Evolutionary conservation across 129 eudicot species (phyloP).

Genomic region (Flaveria brownii): DNA sequence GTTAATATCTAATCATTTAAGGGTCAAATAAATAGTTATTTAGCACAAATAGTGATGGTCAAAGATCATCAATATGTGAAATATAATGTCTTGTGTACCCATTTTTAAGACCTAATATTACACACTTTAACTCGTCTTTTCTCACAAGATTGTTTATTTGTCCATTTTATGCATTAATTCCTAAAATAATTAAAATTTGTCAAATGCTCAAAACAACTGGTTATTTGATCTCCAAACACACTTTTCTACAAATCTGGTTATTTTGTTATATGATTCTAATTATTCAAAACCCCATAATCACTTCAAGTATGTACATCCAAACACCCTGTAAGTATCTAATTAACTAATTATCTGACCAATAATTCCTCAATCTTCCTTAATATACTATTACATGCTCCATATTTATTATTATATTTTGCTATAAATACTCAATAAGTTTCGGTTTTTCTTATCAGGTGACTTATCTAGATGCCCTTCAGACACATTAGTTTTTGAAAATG

Average conservation of each 20-base stretch:
- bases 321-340: neutral
- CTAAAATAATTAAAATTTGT: neutral
- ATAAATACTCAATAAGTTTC: neutral
- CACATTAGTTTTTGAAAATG: conserved; percentile 69
- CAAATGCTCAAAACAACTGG: neutral
- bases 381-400: too few relatives aligned
- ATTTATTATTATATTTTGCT: neutral
- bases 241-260: neutral
- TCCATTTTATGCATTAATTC: neutral
- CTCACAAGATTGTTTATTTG: neutral
- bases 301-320: neutral
- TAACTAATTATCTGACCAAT: neutral
- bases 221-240: neutral
- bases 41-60: neutral
- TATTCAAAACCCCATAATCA: neutral
- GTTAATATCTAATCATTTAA: neutral
- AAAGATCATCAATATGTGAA: neutral
- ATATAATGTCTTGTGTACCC: neutral
- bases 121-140: neutral
- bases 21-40: neutral
- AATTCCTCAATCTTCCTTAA: neutral
- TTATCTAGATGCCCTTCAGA: conserved; percentile 75
- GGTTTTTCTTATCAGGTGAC: conserved; percentile 53
- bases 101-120: neutral
- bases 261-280: too few relatives aligned